Evolutionary conservation across 139 green algal genomes (phyloP), one percentile per base, ranked within the genome.

Genomic region (Coccomyxa sp.): DNA sequence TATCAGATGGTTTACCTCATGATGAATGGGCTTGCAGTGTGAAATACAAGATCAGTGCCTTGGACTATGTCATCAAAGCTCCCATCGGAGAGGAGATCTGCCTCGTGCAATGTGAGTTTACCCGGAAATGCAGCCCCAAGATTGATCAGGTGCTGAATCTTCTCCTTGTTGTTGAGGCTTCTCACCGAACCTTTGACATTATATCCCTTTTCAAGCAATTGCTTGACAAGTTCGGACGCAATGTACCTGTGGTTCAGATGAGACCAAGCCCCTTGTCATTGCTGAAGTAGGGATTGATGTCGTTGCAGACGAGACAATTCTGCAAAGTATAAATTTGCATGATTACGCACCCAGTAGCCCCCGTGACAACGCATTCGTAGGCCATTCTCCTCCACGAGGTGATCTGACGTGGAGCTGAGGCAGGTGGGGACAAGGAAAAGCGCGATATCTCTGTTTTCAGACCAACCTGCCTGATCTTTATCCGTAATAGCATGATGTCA

Each of bases 11-110:
- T 28, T 9, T 71, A 84, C 86, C 38, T 51, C 67, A 51, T 83
- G 58, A 71, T 86, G 83, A 80, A 97, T 93, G 57, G 94, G 87
- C 78, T 92, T 0, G 94, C 94, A 3, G 91, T 88, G 83, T 97
- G 94, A 89, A 96, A 97, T 0, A 97, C 84, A 79, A 90, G 94
- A 71, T 30, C 71, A 74, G 74, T 79, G 28, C 87, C 90, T 57
- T 83, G 79, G 28, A 94, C 84, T 15, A 87, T 85, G 3, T 85
- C 58, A 30, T 85, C 81, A 38, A 85, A 85, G 71, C 38, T 38
- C 12, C 81, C 81, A 13, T 27, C n/a, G 16, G 80, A 76, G 10
- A 85, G 30, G 25, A 86, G 14, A 79, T 86, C 82, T 58, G 77
- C 82, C 63, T 86, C 82, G 25, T 63, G 59, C 28, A 86, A 51